Evolutionary conservation across 2,329 filamentous ascomycete species (phyloP), one percentile per base, ranked within the genome.

Genomic region (Aspergillus nomiae): DNA sequence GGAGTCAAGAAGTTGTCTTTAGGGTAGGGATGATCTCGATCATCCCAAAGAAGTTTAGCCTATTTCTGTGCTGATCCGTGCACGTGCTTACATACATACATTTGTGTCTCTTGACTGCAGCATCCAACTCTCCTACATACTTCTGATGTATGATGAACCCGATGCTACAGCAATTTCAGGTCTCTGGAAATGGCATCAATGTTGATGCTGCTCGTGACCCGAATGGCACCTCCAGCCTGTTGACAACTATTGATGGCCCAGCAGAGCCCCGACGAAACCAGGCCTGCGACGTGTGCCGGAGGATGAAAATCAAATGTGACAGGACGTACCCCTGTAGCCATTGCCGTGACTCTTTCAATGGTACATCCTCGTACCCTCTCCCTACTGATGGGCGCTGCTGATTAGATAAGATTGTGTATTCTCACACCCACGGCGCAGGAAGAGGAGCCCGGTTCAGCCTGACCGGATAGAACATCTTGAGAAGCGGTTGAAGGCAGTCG

Each of bases 251-350:
- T 19, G 21, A 54, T n/a, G 30, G 4, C 1, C 32, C 51, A 30
- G 14, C 46, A 10, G 48, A 2, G 10, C 16, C 48, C 30, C 32
- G 32, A 55, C n/a, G n/a, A 6, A 30, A 19, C 24, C 30, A 32
- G 12, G 51, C 51, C 30, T 55, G 51, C 51, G 51, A 55, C 5
- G 51, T 55, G 32, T 55, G 51, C 24, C 51, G 51, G 11, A 55
- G 51, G n/a, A 55, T 55, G 51, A 55, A 55, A 55, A 55, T 55
- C n/a, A 55, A 55, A 55, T 55, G 51, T 3, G 34, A 55, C 34
- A 24, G 51, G 51, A 38, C 10, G 12, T 26, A 38, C 24, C 51
- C 51, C 7, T 55, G 51, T 10, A 38, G n/a, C 3, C 51, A 55
- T 14, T 55, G 51, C 19, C 30, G n/a, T 26, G n/a, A 55, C 21